phyloP scores from a whole-genome alignment of 805 yeast genomes.

The Danielozyma ontarioensis region DNA sequence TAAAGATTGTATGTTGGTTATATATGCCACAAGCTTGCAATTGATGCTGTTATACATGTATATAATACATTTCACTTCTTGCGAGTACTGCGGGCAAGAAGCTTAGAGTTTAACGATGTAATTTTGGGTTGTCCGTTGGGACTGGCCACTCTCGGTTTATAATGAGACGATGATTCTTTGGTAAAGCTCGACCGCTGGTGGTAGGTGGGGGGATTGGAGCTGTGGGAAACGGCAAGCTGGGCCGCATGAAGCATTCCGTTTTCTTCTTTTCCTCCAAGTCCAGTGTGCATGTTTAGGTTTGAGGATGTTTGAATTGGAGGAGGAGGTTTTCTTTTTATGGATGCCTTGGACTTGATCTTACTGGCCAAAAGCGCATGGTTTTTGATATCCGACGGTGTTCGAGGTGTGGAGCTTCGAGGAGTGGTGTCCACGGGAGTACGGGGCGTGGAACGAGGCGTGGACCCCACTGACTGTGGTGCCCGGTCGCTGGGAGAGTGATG shows the following conservation, averaged over 20 bases:
- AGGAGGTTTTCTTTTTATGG: conserved; percentile 26
- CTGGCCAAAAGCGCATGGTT: neutral
- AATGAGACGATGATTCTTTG: conserved; percentile 11
- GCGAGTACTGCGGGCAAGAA: conserved; percentile 52
- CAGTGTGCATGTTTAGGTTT: conserved; percentile 26
- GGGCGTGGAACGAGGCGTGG: neutral
- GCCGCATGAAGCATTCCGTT: conserved; percentile 39
- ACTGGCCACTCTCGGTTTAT: neutral
- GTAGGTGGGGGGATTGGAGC: conserved; percentile 16
- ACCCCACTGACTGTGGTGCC: neutral
- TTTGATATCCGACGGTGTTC: neutral
- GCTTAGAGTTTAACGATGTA: conserved; percentile 56
- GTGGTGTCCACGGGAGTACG: neutral
- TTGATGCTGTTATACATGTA: too few species aligned
- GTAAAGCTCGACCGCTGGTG: conserved; percentile 34
- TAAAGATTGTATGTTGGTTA: too few species aligned
- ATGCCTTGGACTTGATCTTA: conserved; percentile 2
- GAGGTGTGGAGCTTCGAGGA: neutral
- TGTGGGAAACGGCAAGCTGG: conserved; percentile 36
- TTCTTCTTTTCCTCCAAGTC: conserved; percentile 15
- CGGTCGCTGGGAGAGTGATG: neutral
- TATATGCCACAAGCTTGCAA: too few species aligned
- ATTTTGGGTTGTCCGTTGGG: conserved; percentile 20
- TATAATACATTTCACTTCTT: too few species aligned
- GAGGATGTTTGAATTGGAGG: conserved; percentile 18